Conservation (phyloP, 106 monocot genomes). For the Chionographis japonica region DNA sequence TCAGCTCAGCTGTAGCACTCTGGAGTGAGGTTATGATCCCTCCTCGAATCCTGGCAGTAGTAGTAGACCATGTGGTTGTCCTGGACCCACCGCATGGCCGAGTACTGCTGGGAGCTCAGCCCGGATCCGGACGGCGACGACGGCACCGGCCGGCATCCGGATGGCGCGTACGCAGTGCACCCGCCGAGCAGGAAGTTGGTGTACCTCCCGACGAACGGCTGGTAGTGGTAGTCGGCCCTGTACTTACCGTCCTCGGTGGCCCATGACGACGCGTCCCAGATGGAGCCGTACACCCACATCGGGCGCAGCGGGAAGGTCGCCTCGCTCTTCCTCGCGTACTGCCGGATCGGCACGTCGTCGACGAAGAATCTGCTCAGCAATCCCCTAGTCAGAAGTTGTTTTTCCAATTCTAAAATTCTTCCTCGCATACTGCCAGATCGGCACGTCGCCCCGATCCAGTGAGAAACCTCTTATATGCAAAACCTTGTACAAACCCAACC, state of each 20-base stretch:
- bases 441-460: too few relatives aligned
- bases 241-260: slow-evolving; percentile 62
- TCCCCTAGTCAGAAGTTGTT: too few relatives aligned
- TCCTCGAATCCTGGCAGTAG: slow-evolving; percentile 52
- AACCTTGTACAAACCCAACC: too few relatives aligned
- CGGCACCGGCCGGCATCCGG: slow-evolving; percentile 35
- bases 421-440: too few relatives aligned
- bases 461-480: too few relatives aligned
- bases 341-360: slow-evolving; percentile 57
- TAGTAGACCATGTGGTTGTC: slow-evolving; percentile 47
- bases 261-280: slow-evolving; percentile 78
- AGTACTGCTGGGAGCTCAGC: slow-evolving; percentile 40
- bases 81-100: slow-evolving; percentile 60
- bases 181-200: slow-evolving; percentile 35
- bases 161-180: slow-evolving; percentile 30
- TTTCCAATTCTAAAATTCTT: too few relatives aligned
- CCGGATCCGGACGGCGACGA: slow-evolving; percentile 28
- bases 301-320: slow-evolving; percentile 43
- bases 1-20: slow-evolving; percentile 31
- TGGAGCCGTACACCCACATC: slow-evolving; percentile 77
- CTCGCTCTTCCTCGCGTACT: slow-evolving; percentile 37
- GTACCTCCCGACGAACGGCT: slow-evolving; percentile 47
- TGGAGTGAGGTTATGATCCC: slow-evolving; percentile 50
- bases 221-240: slow-evolving; percentile 59
- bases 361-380: slow-evolving; percentile 47